Conservation (phyloP, 306 rosid genomes). For the Castanea mollissima region DNA sequence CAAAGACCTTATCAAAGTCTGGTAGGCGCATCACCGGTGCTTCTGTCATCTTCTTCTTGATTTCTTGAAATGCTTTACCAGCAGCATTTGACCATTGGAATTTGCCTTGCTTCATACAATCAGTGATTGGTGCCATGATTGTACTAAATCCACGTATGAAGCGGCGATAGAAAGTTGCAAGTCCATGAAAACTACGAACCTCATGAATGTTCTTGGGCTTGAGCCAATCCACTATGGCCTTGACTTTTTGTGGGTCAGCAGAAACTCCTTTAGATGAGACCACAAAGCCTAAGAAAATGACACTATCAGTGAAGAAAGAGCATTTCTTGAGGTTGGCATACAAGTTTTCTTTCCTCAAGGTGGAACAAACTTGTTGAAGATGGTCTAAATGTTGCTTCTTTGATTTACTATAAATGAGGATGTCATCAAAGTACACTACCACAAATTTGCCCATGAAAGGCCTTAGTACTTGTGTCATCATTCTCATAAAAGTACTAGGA, state of each 20-base stretch:
- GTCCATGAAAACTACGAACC: background rate
- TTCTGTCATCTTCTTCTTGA: background rate
- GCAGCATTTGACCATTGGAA: background rate
- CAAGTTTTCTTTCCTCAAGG: background rate
- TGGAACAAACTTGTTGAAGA: background rate
- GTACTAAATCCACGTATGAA: background rate
- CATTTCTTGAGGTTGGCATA: background rate
- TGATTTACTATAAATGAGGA: background rate
- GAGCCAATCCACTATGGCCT: background rate
- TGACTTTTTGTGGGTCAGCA: background rate
- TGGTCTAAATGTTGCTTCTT: background rate
- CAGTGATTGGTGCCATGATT: background rate
- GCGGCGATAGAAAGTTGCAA: background rate
- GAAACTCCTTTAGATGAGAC: background rate
- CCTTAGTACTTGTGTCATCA: background rate
- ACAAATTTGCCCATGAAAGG: background rate
- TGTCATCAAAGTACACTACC: background rate
- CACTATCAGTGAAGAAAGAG: background rate
- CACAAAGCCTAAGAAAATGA: background rate
- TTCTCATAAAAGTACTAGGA: background rate
- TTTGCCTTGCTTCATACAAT: background rate
- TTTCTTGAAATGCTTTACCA: background rate
- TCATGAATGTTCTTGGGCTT: background rate
- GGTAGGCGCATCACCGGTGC: background rate
- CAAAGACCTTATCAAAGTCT: background rate